Evolutionary conservation across 2,329 filamentous ascomycete species (phyloP).

Genomic region (Diplodia sapinea): DNA sequence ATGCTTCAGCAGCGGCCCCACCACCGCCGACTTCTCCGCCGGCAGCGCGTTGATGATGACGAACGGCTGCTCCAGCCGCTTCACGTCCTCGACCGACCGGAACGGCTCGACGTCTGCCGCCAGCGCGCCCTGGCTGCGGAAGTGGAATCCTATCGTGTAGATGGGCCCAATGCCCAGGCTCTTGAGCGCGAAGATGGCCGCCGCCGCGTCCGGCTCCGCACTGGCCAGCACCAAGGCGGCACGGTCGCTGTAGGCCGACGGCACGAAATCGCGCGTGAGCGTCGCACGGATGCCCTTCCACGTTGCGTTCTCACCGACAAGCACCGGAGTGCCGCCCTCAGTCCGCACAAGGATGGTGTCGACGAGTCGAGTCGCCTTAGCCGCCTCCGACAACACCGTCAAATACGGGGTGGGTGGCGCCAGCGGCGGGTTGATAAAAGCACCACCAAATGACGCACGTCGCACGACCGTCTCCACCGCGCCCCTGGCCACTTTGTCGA

Average conservation of each 20-base stretch:
- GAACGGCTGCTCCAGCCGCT: conserved; percentile 78
- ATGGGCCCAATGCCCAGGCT: conserved; percentile 78
- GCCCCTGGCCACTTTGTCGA: conserved; percentile 66
- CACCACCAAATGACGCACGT: conserved; percentile 78
- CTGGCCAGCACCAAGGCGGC: conserved; percentile 77
- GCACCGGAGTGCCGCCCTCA: conserved; percentile 44
- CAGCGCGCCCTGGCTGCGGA: conserved; percentile 59
- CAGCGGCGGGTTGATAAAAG: conserved; percentile 77
- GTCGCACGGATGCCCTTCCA: conserved; percentile 87
- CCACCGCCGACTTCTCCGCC: conserved; percentile 77
- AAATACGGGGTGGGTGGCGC: conserved; percentile 64
- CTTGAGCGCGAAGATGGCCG: conserved; percentile 78
- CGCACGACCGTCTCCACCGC: conserved; percentile 68
- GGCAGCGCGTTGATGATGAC: conserved; percentile 80
- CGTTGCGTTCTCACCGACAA: conserved; percentile 74
- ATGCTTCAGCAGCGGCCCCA: conserved; percentile 76
- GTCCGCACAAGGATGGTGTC: conserved; percentile 76
- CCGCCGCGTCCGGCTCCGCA: conserved; percentile 75
- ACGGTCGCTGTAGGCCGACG: conserved; percentile 77
- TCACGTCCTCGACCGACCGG: conserved; percentile 76
- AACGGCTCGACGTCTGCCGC: conserved; percentile 69
- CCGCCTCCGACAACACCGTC: conserved; percentile 73
- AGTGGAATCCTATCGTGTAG: conserved; percentile 83
- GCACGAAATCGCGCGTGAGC: conserved; percentile 79
- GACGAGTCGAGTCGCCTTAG: conserved; percentile 77